A percentile compares a stretch with the other conserved stretches of the same genome.
These are phyloP conservation scores for Geotrichum restrictum DNA, from an alignment of 1,139 yeast species.

Conservation along the genomic window DNA sequence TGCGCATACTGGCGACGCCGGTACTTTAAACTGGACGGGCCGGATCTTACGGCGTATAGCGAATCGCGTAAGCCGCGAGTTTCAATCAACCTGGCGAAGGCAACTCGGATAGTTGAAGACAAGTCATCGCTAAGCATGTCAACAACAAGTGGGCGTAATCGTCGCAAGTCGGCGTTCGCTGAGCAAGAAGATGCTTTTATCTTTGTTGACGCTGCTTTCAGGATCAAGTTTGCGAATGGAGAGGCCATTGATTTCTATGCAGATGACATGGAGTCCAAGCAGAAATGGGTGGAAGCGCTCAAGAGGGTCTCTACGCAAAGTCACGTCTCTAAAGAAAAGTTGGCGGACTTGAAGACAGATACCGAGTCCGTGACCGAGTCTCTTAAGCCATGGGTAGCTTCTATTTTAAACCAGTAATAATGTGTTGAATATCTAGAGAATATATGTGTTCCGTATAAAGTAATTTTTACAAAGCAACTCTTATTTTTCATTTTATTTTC, in stretches of 20 bases:
- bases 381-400: conserved; percentile 31
- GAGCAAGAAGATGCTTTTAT: conserved; percentile 32
- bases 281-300: conserved; percentile 44
- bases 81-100: conserved; percentile 62
- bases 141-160: conserved; percentile 26
- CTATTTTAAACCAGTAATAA: conserved; percentile 23
- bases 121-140: conserved; percentile 29
- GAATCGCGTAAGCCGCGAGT: conserved; percentile 63
- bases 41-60: conserved; percentile 61
- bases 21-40: conserved; percentile 56
- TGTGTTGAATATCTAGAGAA: not conserved
- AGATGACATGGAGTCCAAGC: conserved; percentile 50
- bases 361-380: conserved; percentile 2
- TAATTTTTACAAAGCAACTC: too few species aligned
- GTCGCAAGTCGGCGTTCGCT: conserved; percentile 33
- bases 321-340: not conserved
- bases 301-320: conserved; percentile 25
- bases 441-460: too few species aligned
- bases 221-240: conserved; percentile 59
- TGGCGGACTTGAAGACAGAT: conserved; percentile 1
- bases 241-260: conserved; percentile 68
- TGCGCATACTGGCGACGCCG: conserved; percentile 61
- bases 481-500: not conserved
- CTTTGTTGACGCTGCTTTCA: conserved; percentile 42
- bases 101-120: conserved; percentile 43